phyloP scores from a whole-genome alignment of 768 basidiomycete species.

The Agaricus subrufescens region DNA sequence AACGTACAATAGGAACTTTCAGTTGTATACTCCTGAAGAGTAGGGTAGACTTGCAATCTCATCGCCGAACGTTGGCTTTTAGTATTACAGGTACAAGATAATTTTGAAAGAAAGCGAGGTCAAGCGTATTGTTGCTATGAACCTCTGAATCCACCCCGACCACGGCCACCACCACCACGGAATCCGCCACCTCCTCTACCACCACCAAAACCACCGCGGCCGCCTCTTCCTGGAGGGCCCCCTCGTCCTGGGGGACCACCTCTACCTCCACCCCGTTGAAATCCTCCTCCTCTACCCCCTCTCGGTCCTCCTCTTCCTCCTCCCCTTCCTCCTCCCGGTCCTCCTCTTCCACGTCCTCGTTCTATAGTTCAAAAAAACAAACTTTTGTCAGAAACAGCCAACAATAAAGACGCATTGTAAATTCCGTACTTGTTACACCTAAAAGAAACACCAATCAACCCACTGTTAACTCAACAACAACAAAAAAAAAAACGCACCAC shows the following conservation, averaged over 20 bases:
- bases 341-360: slow-evolving; percentile 36
- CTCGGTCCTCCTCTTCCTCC: slow-evolving; percentile 33
- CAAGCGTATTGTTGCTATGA: slow-evolving; percentile 24
- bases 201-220: slow-evolving; percentile 39
- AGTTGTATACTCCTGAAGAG: slow-evolving; percentile 83
- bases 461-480: slow-evolving; percentile 1
- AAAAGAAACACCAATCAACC: neutral
- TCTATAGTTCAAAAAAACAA: slow-evolving; percentile 19
- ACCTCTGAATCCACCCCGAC: slow-evolving; percentile 43
- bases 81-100: neutral
- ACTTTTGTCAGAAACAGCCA: slow-evolving; percentile 13
- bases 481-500: slow-evolving; percentile 37
- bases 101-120: neutral
- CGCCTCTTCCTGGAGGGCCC: slow-evolving; percentile 34
- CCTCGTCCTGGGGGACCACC: slow-evolving; percentile 28
- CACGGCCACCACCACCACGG: slow-evolving; percentile 31
- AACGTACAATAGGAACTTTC: slow-evolving; percentile 92
- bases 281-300: slow-evolving; percentile 28
- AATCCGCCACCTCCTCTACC: slow-evolving; percentile 26
- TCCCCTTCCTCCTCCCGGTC: slow-evolving; percentile 29
- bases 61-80: slow-evolving; percentile 5
- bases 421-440: slow-evolving; percentile 48
- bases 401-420: slow-evolving; percentile 1
- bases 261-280: slow-evolving; percentile 40
- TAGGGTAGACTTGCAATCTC: slow-evolving; percentile 20